Evolutionary conservation across 331 rosid species (phyloP).

Genomic region (Pyrus hybrid): DNA sequence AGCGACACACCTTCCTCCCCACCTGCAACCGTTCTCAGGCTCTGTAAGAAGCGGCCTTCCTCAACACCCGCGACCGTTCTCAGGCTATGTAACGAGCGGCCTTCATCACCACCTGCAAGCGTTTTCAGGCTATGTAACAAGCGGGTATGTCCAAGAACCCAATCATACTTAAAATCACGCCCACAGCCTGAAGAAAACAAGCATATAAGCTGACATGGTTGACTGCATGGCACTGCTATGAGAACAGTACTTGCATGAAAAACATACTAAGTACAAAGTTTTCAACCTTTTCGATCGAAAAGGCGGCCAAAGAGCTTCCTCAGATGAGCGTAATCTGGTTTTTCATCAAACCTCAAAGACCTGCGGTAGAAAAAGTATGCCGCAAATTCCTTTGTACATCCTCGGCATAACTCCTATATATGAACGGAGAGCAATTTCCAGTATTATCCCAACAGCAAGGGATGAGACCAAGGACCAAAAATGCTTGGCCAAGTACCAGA

Average conservation of each 20-base stretch:
- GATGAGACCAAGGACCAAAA: no score
- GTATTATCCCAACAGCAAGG: no score
- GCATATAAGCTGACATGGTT: not conserved
- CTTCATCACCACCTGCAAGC: no score
- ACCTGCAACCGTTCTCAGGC: no score
- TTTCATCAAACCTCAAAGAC: slow-evolving; percentile 83
- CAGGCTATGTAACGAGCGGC: no score
- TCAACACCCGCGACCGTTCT: no score
- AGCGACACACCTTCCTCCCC: no score
- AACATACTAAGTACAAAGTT: not conserved
- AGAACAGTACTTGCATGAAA: no score
- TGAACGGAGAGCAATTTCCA: not conserved
- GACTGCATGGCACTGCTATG: not conserved
- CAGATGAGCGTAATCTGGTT: slow-evolving; percentile 89
- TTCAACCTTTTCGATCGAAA: slow-evolving; percentile 82
- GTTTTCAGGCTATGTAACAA: no score
- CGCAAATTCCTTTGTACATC: slow-evolving; percentile 90
- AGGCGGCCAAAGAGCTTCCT: slow-evolving; percentile 90
- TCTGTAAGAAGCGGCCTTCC: no score
- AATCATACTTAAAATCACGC: slow-evolving; percentile 93
- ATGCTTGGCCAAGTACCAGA: no score
- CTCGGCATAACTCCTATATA: slow-evolving; percentile 72
- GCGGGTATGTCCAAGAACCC: slow-evolving; percentile 20
- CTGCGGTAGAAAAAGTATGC: slow-evolving; percentile 89
- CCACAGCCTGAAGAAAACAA: slow-evolving; percentile 58